Evolutionary conservation across 805 yeast species (phyloP).

Genomic region (Yarrowia sp.): DNA sequence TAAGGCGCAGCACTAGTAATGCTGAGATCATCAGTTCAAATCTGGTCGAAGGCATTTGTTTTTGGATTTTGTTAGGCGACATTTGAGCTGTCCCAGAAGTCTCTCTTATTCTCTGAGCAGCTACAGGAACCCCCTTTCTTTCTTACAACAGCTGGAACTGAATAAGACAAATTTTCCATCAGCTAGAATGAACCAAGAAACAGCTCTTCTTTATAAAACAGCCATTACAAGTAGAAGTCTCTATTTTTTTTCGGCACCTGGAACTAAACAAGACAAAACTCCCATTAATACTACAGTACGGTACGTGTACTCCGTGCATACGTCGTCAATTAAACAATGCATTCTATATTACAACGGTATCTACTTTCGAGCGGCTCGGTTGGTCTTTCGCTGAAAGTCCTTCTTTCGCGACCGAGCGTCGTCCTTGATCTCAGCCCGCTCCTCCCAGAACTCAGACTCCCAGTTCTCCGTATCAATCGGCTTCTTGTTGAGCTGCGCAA

Average conservation of each 20-base stretch:
- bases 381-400: constrained; percentile 62
- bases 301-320: too few relatives aligned
- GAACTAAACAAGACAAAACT: too few relatives aligned
- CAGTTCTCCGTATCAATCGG: constrained; percentile 45
- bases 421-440: constrained; percentile 75
- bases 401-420: constrained; percentile 72
- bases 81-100: too few relatives aligned
- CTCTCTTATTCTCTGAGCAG: too few relatives aligned
- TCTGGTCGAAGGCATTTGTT: constrained; percentile 21
- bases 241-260: background rate
- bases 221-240: background rate
- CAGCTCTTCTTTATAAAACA: too few relatives aligned
- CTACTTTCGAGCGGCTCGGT: constrained; percentile 41
- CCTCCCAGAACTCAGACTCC: constrained; percentile 77
- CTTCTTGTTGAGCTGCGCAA: constrained; percentile 50
- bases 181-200: too few relatives aligned
- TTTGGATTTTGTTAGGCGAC: too few relatives aligned
- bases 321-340: background rate
- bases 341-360: constrained; percentile 1
- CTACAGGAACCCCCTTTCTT: too few relatives aligned
- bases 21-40: constrained; percentile 25
- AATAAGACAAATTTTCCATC: too few relatives aligned
- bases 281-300: too few relatives aligned
- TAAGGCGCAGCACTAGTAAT: constrained; percentile 26
- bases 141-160: too few relatives aligned